These are phyloP conservation scores for Boletus eberwhitei DNA, from an alignment of 768 basidiomycete genomes.

Conservation along the genomic window DNA sequence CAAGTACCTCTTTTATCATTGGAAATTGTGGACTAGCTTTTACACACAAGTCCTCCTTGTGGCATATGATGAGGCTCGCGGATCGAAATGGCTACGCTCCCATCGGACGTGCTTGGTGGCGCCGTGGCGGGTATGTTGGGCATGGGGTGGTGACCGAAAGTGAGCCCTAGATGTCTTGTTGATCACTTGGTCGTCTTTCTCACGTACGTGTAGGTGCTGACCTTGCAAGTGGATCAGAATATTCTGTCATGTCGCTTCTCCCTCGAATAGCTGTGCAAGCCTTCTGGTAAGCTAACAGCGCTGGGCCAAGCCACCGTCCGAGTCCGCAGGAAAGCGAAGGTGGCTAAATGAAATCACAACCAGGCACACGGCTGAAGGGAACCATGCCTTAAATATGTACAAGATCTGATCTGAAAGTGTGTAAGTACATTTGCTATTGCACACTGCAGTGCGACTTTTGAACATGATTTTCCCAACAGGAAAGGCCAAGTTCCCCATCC, in stretches of 20 bases:
- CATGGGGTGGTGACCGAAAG: constrained; percentile 10
- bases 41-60: neutral
- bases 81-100: constrained; percentile 19
- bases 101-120: constrained; percentile 23
- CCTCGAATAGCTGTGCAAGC: constrained; percentile 22
- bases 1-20: constrained; percentile 11
- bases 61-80: constrained; percentile 12
- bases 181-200: constrained; percentile 20
- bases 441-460: constrained; percentile 28
- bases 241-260: constrained; percentile 24
- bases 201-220: constrained; percentile 16
- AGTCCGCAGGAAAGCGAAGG: constrained; percentile 28
- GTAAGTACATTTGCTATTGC: constrained; percentile 29
- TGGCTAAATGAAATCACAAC: constrained; percentile 36
- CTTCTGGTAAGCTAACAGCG: constrained; percentile 13
- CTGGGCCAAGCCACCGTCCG: constrained; percentile 19
- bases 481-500: constrained; percentile 31
- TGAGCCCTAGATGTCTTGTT: constrained; percentile 14
- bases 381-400: constrained; percentile 29
- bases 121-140: constrained; percentile 12
- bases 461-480: constrained; percentile 37
- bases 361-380: constrained; percentile 30
- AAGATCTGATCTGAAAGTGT: constrained; percentile 34
- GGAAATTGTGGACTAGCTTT: constrained; percentile 17
- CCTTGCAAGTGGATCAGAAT: constrained; percentile 10